These are phyloP conservation scores for Phellinidium pouzarii DNA, from an alignment of 1,284 basidiomycete genomes.

Conservation along the genomic window DNA sequence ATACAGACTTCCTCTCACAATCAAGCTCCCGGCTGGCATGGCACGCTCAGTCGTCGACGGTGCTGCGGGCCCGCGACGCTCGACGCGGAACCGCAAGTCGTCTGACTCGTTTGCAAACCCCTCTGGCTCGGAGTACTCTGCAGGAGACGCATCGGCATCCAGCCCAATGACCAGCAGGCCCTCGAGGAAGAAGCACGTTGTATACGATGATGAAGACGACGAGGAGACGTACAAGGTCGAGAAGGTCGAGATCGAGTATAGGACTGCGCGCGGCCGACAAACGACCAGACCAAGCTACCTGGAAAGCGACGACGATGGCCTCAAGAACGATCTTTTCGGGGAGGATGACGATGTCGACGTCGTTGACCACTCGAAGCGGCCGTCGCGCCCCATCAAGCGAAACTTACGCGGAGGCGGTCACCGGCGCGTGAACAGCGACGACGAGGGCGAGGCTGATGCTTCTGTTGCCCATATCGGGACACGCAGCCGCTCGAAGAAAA, in stretches of 20 bases:
- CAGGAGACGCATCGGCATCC: constrained; percentile 15
- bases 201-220: constrained; percentile 37
- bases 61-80: constrained; percentile 14
- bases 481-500: constrained; percentile 14
- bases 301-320: constrained; percentile 16
- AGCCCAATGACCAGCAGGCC: constrained; percentile 14
- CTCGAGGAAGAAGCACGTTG: constrained; percentile 29
- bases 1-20: constrained; percentile 1
- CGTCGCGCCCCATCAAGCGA: background rate
- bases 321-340: constrained; percentile 11
- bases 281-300: constrained; percentile 12
- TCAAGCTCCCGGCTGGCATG: constrained; percentile 12
- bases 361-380: constrained; percentile 9
- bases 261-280: constrained; percentile 19
- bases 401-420: constrained; percentile 3
- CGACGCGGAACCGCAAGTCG: constrained; percentile 33
- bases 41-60: constrained; percentile 16
- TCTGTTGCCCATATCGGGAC: constrained; percentile 4
- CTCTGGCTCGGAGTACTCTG: constrained; percentile 21
- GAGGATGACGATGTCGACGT: constrained; percentile 27
- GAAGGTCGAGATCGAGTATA: constrained; percentile 25
- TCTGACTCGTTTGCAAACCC: constrained; percentile 20
- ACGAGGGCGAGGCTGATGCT: constrained; percentile 17
- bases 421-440: constrained; percentile 16
- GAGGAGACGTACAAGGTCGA: constrained; percentile 23